phyloP scores from a whole-genome alignment of 495 filamentous ascomycete genomes.

The Barbatosphaeria neglecta region DNA sequence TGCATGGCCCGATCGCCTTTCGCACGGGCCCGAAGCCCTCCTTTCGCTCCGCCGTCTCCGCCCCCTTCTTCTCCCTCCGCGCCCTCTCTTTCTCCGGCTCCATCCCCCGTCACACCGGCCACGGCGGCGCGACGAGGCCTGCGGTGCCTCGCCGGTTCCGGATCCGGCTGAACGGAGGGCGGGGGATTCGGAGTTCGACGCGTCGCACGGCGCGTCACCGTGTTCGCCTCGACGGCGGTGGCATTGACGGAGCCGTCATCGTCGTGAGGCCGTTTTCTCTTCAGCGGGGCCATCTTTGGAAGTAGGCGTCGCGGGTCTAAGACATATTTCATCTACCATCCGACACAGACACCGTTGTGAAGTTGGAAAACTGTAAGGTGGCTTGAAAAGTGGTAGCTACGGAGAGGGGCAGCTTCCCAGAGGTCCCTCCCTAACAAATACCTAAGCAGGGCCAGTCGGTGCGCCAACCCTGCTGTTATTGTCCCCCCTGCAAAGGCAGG shows the following conservation, averaged over 20 bases:
- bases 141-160: conserved; percentile 23
- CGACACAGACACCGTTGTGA: too few species aligned
- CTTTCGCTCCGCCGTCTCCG: background rate
- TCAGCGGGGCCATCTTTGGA: conserved; percentile 24
- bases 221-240: conserved; percentile 3
- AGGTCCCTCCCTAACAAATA: too few species aligned
- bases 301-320: background rate
- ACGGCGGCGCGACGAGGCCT: conserved; percentile 14
- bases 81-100: background rate
- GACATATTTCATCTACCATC: too few species aligned
- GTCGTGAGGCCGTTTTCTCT: conserved; percentile 27
- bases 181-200: conserved; percentile 26
- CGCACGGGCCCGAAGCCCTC: too few species aligned
- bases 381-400: too few species aligned
- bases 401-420: too few species aligned
- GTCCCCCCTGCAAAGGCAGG: too few species aligned
- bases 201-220: conserved; percentile 26
- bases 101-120: too few species aligned
- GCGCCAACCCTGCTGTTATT: too few species aligned
- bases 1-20: background rate
- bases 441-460: too few species aligned
- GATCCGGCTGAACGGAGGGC: conserved; percentile 14
- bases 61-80: background rate
- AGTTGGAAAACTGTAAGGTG: too few species aligned
- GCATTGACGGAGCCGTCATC: background rate